Conservation (phyloP, 148 eudicot species). For the Arbutus unedo region DNA sequence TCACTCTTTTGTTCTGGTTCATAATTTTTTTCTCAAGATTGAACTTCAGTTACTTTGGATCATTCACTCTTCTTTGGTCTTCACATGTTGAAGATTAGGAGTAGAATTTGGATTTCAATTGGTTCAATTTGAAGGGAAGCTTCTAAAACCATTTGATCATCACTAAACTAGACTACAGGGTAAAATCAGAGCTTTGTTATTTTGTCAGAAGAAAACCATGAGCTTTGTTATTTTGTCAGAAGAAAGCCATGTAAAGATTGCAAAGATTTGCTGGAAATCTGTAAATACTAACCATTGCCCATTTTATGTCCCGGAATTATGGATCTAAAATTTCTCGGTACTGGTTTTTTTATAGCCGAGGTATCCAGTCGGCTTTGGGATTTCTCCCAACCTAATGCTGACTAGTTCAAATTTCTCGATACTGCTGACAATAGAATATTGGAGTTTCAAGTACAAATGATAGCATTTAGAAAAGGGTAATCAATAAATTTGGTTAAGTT, state of each 20-base stretch:
- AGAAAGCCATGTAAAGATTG: not conserved
- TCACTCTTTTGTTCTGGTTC: not conserved
- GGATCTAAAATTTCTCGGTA: not conserved
- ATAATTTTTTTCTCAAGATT: not conserved
- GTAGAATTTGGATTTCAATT: not conserved
- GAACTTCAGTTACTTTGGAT: not conserved
- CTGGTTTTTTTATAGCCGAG: too few species aligned
- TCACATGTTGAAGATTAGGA: not conserved
- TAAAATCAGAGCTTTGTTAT: not conserved
- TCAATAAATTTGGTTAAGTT: constrained; percentile 1
- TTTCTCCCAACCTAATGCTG: too few species aligned
- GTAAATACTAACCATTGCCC: not conserved
- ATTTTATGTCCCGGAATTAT: not conserved
- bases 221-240: too few species aligned
- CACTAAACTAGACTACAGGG: not conserved
- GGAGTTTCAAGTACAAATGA: not conserved
- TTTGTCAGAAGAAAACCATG: not conserved
- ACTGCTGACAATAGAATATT: not conserved
- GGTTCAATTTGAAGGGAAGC: not conserved
- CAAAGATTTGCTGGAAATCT: not conserved
- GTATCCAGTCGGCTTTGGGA: too few species aligned
- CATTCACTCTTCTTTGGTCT: not conserved
- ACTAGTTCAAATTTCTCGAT: too few species aligned
- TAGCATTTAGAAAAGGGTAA: not conserved
- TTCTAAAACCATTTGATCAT: not conserved